Conservation (phyloP, 192 early-diverging fungal species). For the Coemansia sp. region DNA sequence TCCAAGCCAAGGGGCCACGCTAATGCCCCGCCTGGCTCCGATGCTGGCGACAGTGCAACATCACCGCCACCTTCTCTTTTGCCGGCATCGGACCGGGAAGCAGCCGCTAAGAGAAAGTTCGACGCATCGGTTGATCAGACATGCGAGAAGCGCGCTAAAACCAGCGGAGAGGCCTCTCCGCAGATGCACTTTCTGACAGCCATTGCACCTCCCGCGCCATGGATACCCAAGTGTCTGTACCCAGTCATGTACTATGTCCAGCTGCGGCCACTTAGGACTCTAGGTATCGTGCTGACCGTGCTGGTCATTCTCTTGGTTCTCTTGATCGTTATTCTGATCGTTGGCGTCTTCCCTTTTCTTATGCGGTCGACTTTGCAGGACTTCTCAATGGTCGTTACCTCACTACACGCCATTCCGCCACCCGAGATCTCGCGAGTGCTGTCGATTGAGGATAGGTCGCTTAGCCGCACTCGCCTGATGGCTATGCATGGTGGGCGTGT, state of each 20-base stretch:
- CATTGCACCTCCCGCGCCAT: background rate
- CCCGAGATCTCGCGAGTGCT: slow-evolving; percentile 22
- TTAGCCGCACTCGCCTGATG: background rate
- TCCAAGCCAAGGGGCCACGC: background rate
- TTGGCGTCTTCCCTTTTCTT: slow-evolving; percentile 40
- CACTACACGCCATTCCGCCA: slow-evolving; percentile 33
- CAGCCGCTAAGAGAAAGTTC: background rate
- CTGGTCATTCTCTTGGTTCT: slow-evolving; percentile 27
- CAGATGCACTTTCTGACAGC: slow-evolving; percentile 3
- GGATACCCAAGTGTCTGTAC: slow-evolving; percentile 11
- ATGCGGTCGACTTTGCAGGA: slow-evolving; percentile 46
- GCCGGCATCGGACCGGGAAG: background rate
- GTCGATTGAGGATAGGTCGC: background rate
- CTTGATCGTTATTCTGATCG: slow-evolving; percentile 34
- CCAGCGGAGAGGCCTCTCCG: background rate
- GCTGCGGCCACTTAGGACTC: slow-evolving; percentile 26
- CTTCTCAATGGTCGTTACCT: slow-evolving; percentile 28
- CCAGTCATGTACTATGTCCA: slow-evolving; percentile 36
- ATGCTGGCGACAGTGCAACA: background rate
- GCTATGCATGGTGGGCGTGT: background rate
- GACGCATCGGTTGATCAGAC: background rate
- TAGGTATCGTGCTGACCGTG: slow-evolving; percentile 34
- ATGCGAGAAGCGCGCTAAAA: slow-evolving; percentile 1
- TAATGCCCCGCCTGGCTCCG: background rate
- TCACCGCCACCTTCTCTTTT: background rate